phyloP scores from a whole-genome alignment of 2,329 filamentous ascomycete genomes.

The Blumeriella jaapii region DNA sequence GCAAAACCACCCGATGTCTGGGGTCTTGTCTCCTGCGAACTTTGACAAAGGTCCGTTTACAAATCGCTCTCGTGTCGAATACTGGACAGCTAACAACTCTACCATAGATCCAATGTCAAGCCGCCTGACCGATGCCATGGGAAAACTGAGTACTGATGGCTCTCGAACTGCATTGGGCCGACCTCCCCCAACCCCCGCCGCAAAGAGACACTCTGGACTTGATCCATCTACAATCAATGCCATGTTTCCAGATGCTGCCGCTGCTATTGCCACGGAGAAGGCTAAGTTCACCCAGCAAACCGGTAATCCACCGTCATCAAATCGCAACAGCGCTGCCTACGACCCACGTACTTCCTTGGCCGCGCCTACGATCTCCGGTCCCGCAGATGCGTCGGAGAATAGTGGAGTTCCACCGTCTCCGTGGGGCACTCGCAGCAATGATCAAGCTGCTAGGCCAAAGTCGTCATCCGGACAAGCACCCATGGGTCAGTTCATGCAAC shows the following conservation, averaged over 20 bases:
- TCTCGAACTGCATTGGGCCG: slow-evolving; percentile 79
- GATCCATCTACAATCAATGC: slow-evolving; percentile 90
- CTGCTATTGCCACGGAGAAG: slow-evolving; percentile 97
- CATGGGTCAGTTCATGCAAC: slow-evolving; percentile 94
- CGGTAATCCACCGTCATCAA: slow-evolving; percentile 78
- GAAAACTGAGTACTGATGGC: slow-evolving; percentile 79
- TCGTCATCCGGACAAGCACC: slow-evolving; percentile 65
- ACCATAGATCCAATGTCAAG: slow-evolving; percentile 85
- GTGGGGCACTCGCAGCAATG: slow-evolving; percentile 52
- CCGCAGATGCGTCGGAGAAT: slow-evolving; percentile 50
- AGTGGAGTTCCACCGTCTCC: slow-evolving; percentile 61
- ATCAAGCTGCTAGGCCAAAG: slow-evolving; percentile 55
- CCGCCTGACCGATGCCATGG: slow-evolving; percentile 92
- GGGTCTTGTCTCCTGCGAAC: slow-evolving; percentile 84
- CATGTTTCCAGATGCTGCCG: slow-evolving; percentile 97
- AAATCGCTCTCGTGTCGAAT: not conserved
- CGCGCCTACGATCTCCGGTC: slow-evolving; percentile 62
- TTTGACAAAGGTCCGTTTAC: slow-evolving; percentile 79
- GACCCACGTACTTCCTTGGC: slow-evolving; percentile 63
- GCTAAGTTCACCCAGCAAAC: slow-evolving; percentile 95
- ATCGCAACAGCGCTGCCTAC: slow-evolving; percentile 77
- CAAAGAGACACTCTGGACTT: slow-evolving; percentile 89
- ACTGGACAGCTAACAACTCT: slow-evolving; percentile 6
- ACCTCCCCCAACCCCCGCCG: slow-evolving; percentile 62
- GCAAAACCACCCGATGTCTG: slow-evolving; percentile 96